A percentile compares a stretch with the other conserved stretches of the same genome.
phyloP scores from a whole-genome alignment of 257 asterid species.

The Datura wrightii region DNA sequence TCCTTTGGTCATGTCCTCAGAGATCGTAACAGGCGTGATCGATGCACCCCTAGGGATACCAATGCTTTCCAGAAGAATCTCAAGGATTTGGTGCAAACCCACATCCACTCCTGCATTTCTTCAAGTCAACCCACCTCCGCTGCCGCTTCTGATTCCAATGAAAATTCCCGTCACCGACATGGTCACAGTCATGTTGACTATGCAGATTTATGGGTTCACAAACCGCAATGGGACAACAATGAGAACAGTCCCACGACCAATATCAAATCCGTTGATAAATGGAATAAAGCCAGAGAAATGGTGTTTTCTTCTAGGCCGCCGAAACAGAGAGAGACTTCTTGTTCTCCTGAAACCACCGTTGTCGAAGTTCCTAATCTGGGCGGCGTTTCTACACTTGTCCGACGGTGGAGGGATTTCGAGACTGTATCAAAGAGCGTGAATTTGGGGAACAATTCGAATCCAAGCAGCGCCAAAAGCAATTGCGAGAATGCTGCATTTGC shows the following conservation, averaged over 20 bases:
- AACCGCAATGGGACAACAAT: slow-evolving; percentile 36
- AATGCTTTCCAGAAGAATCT: slow-evolving; percentile 35
- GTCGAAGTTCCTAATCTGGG: neutral
- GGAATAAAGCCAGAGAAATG: slow-evolving; percentile 42
- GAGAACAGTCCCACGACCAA: slow-evolving; percentile 10
- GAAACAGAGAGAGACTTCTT: slow-evolving; percentile 2
- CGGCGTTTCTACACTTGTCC: slow-evolving; percentile 39
- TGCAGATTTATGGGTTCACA: slow-evolving; percentile 34
- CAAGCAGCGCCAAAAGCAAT: slow-evolving; percentile 19
- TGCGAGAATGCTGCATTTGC: neutral
- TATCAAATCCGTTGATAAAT: slow-evolving; percentile 1
- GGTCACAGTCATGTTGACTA: slow-evolving; percentile 6
- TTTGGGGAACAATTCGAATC: neutral
- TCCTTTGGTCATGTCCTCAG: slow-evolving; percentile 35
- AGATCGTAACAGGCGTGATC: slow-evolving; percentile 33
- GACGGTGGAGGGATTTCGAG: slow-evolving; percentile 34
- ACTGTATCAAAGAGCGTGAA: neutral
- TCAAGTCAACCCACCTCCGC: slow-evolving; percentile 18
- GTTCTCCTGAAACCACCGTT: neutral
- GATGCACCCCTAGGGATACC: slow-evolving; percentile 15
- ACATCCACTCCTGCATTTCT: slow-evolving; percentile 31
- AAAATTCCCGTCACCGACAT: neutral
- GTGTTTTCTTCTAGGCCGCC: slow-evolving; percentile 36
- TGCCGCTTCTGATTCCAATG: neutral
- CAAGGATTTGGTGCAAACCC: slow-evolving; percentile 31